phyloP scores from a whole-genome alignment of 2,329 filamentous ascomycete genomes.

The Fusarium nelsonii region DNA sequence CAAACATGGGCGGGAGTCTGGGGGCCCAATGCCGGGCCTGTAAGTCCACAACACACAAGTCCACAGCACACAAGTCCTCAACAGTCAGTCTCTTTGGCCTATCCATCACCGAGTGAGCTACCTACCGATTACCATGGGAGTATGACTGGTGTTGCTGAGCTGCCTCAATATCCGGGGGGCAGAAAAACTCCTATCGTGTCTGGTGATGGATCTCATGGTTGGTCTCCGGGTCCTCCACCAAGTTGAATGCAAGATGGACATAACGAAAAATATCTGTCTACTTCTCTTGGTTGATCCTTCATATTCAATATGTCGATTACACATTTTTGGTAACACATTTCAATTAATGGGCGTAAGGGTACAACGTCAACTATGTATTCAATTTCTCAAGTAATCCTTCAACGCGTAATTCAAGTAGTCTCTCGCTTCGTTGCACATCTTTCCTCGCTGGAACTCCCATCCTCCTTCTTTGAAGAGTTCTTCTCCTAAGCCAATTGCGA shows the following conservation, averaged over 20 bases:
- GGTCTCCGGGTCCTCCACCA: not conserved
- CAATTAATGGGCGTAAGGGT: too few relatives aligned
- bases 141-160: not conserved
- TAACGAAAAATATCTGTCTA: too few relatives aligned
- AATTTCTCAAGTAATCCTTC: not conserved
- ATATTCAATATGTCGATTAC: too few relatives aligned
- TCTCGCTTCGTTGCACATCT: slow-evolving; percentile 3
- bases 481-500: not conserved
- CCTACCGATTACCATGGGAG: not conserved
- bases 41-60: slow-evolving; percentile 3
- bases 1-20: not conserved
- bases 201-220: not conserved
- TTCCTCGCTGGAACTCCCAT: not conserved
- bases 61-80: slow-evolving; percentile 2
- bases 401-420: not conserved
- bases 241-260: too few relatives aligned
- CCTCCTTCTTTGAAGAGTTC: slow-evolving; percentile 7
- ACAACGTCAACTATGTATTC: not conserved
- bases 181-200: not conserved
- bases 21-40: not conserved
- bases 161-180: not conserved
- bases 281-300: too few relatives aligned
- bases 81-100: not conserved
- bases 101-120: not conserved
- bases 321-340: too few relatives aligned